Evolutionary conservation across 2,329 filamentous ascomycete species (phyloP).

Genomic region (Exophiala xenobiotica): DNA sequence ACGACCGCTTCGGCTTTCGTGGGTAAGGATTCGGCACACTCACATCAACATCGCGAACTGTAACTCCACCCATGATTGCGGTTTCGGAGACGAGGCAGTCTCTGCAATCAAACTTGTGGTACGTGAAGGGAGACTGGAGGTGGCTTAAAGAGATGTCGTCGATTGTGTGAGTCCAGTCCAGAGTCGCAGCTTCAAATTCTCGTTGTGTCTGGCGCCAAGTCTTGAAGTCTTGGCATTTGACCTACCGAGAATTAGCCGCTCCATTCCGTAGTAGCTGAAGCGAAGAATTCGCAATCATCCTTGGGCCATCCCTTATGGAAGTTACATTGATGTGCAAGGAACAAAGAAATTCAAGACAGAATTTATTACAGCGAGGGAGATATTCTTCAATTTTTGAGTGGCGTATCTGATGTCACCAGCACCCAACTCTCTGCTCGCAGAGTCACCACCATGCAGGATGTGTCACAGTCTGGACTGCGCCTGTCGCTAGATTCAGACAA

Average conservation of each 20-base stretch:
- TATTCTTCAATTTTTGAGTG: too few species aligned
- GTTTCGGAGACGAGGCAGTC: conserved; percentile 31
- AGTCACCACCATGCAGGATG: too few species aligned
- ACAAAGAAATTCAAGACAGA: too few species aligned
- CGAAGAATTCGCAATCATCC: too few species aligned
- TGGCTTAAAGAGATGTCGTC: conserved; percentile 7
- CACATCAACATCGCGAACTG: conserved; percentile 66
- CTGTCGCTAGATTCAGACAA: too few species aligned
- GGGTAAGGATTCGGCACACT: conserved; percentile 36
- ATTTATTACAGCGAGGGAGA: too few species aligned
- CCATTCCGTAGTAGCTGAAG: neutral
- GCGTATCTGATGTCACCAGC: too few species aligned
- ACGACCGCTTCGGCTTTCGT: conserved; percentile 21
- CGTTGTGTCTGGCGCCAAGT: conserved; percentile 13
- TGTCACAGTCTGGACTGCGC: too few species aligned
- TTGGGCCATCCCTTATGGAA: too few species aligned
- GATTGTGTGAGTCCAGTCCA: conserved; percentile 7
- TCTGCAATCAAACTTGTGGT: conserved; percentile 24
- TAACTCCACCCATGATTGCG: conserved; percentile 66
- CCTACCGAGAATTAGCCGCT: neutral
- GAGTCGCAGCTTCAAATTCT: conserved; percentile 11
- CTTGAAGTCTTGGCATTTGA: conserved; percentile 10
- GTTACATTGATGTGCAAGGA: too few species aligned
- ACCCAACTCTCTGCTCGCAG: too few species aligned
- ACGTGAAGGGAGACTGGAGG: too few species aligned